Conservation (phyloP, 75 land plant genomes). For the Sequoiadendron giganteum region DNA sequence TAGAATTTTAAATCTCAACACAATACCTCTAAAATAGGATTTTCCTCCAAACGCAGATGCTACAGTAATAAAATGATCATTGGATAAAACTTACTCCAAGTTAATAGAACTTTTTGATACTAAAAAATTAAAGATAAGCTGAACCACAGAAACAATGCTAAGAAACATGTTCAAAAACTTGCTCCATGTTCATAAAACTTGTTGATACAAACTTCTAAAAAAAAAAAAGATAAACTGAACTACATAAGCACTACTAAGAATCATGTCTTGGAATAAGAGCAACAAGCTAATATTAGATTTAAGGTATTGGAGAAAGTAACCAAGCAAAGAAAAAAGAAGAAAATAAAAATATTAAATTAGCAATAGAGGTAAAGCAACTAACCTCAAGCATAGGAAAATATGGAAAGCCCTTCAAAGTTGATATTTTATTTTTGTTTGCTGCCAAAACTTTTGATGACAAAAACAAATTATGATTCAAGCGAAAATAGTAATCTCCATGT, state of each 20-base stretch:
- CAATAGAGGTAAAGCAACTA: conserved; percentile 9
- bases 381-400: conserved; percentile 96
- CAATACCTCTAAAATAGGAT: conserved; percentile 85
- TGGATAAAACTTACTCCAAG: background rate
- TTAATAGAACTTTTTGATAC: background rate
- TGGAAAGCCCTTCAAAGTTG: conserved; percentile 92
- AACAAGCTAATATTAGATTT: background rate
- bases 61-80: conserved; percentile 24
- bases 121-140: background rate
- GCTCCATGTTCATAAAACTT: background rate
- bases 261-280: conserved; percentile 1
- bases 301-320: conserved; percentile 2
- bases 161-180: background rate
- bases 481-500: background rate
- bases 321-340: background rate
- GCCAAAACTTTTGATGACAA: conserved; percentile 66
- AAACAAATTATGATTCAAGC: background rate
- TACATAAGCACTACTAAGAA: background rate
- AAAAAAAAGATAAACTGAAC: background rate
- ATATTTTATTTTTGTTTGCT: conserved; percentile 96
- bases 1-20: background rate
- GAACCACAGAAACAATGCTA: background rate
- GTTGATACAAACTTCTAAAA: background rate
- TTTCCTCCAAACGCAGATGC: conserved; percentile 94
- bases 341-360: background rate